Evolutionary conservation across 192 early-diverging fungal genomes (phyloP).

Genomic region (Spizellomyces sp.): DNA sequence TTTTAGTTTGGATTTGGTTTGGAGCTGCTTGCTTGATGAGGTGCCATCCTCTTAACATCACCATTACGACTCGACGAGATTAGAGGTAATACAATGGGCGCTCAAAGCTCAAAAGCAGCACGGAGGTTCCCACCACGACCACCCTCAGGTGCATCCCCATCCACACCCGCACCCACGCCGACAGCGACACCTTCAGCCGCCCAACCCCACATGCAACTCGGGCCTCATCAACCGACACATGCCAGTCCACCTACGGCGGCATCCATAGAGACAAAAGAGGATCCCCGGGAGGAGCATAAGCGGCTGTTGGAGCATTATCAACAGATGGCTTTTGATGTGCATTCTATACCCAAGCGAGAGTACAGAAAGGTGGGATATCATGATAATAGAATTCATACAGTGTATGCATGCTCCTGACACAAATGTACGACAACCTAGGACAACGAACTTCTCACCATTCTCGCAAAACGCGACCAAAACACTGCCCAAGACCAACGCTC

Average conservation of each 20-base stretch:
- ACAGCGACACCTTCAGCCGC: not conserved
- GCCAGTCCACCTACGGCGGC: not conserved
- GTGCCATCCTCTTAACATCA: too few relatives aligned
- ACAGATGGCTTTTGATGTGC: conserved; percentile 16
- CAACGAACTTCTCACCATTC: not conserved
- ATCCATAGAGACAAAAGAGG: not conserved
- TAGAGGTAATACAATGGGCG: conserved; percentile 2
- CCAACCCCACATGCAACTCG: not conserved
- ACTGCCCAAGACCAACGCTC: not conserved
- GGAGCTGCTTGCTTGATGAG: too few relatives aligned
- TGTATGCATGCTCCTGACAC: not conserved
- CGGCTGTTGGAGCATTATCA: conserved; percentile 27
- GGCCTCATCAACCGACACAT: not conserved
- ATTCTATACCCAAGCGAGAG: conserved; percentile 12
- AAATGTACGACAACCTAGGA: conserved; percentile 1
- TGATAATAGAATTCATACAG: not conserved
- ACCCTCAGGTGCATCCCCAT: not conserved
- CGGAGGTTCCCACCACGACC: conserved; percentile 25
- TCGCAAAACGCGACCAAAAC: not conserved
- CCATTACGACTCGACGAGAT: too few relatives aligned
- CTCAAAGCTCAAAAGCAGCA: conserved; percentile 12
- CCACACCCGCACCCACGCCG: not conserved
- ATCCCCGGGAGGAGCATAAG: conserved; percentile 22
- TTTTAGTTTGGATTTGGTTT: too few relatives aligned
- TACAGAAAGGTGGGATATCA: conserved; percentile 17